A percentile compares a stretch with the other conserved stretches of the same genome.
These are phyloP conservation scores for Grammothele lineata DNA, from an alignment of 768 basidiomycete genomes.

Conservation along the genomic window DNA sequence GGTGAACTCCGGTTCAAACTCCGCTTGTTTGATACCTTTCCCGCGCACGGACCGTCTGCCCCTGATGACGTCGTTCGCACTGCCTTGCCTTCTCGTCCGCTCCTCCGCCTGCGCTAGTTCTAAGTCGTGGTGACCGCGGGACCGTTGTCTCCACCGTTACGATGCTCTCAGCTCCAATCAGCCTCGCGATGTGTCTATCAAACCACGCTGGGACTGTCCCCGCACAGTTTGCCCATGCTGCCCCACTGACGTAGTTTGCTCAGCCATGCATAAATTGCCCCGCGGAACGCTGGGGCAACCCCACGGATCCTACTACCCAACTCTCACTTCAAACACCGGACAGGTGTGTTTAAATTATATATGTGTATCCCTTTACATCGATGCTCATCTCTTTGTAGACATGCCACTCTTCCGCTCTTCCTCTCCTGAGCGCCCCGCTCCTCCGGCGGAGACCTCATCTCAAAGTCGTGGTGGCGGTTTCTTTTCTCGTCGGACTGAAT, in stretches of 20 bases:
- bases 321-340: too few relatives aligned
- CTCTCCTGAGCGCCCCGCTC: slow-evolving; percentile 14
- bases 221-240: too few relatives aligned
- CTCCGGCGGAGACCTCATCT: slow-evolving; percentile 14
- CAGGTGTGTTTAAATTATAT: too few relatives aligned
- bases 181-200: too few relatives aligned
- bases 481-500: slow-evolving; percentile 22
- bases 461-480: slow-evolving; percentile 17
- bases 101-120: too few relatives aligned
- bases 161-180: too few relatives aligned
- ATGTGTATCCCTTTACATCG: not conserved
- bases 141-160: too few relatives aligned
- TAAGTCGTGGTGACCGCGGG: too few relatives aligned
- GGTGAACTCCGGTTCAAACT: slow-evolving; percentile 37
- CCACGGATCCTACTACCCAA: too few relatives aligned
- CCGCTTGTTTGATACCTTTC: slow-evolving; percentile 34
- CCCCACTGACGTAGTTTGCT: not conserved
- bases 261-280: not conserved
- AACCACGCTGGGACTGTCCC: too few relatives aligned
- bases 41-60: slow-evolving; percentile 42
- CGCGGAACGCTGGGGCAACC: not conserved
- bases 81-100: too few relatives aligned
- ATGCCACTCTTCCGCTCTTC: slow-evolving; percentile 28
- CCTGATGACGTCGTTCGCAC: slow-evolving; percentile 5
- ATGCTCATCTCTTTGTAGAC: not conserved